Evolutionary conservation across 805 yeast genomes (phyloP).

Genomic region (Metschnikowia rubicola): DNA sequence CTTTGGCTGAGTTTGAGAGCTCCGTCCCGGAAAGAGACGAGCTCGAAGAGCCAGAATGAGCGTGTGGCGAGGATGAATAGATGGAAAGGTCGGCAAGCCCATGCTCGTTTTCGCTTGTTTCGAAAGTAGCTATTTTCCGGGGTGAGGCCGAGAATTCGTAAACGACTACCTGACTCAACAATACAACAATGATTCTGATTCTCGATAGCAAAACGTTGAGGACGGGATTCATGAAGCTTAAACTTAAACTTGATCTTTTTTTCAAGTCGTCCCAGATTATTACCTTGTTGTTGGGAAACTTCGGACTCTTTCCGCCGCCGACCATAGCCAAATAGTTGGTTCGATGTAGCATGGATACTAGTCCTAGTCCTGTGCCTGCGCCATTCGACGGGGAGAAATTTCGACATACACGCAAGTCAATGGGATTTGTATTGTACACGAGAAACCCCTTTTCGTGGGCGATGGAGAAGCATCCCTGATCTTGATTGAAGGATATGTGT

Average conservation of each 20-base stretch:
- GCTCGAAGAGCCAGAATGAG: constrained; percentile 8
- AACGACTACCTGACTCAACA: constrained; percentile 63
- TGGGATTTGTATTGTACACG: constrained; percentile 84
- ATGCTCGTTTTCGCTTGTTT: constrained; percentile 57
- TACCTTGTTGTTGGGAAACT: constrained; percentile 73
- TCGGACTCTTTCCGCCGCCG: constrained; percentile 84
- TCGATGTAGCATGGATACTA: constrained; percentile 77
- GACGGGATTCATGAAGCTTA: constrained; percentile 77
- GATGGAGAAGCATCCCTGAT: constrained; percentile 83
- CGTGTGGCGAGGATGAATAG: constrained; percentile 14
- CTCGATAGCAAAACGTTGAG: constrained; percentile 72
- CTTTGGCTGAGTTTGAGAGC: constrained; percentile 7
- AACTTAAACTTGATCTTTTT: constrained; percentile 62
- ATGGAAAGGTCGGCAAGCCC: constrained; percentile 62
- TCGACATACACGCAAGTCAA: constrained; percentile 68
- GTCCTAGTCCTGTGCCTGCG: constrained; percentile 62
- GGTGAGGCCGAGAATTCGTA: constrained; percentile 85
- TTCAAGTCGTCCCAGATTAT: constrained; percentile 91
- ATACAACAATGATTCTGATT: constrained; percentile 68
- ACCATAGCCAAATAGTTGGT: constrained; percentile 87
- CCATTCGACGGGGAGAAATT: constrained; percentile 30
- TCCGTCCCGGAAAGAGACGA: constrained; percentile 9
- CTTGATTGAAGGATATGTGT: constrained; percentile 78
- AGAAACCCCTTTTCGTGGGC: constrained; percentile 79
- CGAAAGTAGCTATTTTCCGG: constrained; percentile 56